Evolutionary conservation across 768 basidiomycete species (phyloP), one percentile per base, ranked within the genome.

Genomic region (Pisolithus tinctorius): DNA sequence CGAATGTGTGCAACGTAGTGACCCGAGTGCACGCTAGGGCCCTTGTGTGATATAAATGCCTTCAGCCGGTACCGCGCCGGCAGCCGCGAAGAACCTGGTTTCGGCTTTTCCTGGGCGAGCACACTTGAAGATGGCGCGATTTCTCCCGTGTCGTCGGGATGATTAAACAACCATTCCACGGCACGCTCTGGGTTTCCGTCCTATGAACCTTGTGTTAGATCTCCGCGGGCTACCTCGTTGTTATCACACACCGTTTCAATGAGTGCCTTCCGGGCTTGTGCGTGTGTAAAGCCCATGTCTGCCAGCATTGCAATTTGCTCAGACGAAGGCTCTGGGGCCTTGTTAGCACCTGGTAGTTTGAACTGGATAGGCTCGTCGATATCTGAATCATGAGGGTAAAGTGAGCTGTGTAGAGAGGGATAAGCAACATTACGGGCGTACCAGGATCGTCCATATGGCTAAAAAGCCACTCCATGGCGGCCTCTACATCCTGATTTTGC

Each of bases 11-110:
- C 89, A 11, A 94, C 90, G 60, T 96, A 95, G 60, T 93, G 94
- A 0, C 87, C 94, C 0, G 92, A 95, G 63, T 97, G 95, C 25
- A 94, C 92, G 0, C 90, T 93, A 0, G 90, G 88, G 0, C 95
- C 94, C 62, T 96, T 98, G 74, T 99, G 95, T 46, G 93, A 96
- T 61, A 99, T 83, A 72, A 98, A 99, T 8, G 90, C 93, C 63
- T 93, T 88, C 27, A 99, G 78, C 27, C 74, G 72, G 71, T 91
- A 99, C 13, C 71, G 69, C 5, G 84, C 92, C 0, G 94, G 94
- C 0, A 92, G 74, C 2, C 61, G 59, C 3, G 71, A 70, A 27
- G 81, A 77, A 20, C 91, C 90, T 4, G 74, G 72, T 0, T 67
- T 66, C 0, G 71, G 50, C 31, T 57, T 55, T 30, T 23, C 37